Evolutionary conservation across 768 basidiomycete genomes (phyloP), one percentile per base, ranked within the genome.

Genomic region (Grammothele lineata): DNA sequence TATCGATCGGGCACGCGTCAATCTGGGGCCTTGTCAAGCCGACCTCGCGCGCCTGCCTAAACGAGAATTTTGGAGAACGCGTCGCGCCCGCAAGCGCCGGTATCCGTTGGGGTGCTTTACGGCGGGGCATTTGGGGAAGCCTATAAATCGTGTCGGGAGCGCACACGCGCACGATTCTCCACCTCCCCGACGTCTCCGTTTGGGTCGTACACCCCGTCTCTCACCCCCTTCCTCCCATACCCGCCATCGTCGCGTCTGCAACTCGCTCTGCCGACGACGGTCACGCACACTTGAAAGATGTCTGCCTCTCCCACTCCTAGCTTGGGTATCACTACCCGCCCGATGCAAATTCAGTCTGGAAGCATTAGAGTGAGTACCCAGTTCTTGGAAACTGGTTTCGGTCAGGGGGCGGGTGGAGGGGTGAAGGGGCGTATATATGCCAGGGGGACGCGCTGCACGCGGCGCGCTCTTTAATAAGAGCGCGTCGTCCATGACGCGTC

Each of bases 341-440:
- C 66, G 49, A 57, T 68, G 47, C 55, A 61, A 45, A 57, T 66
- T 38, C 63, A 64, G 34, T 60, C 61, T 19, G 65, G 64, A 18
- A 39, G 44, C 24, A 55, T 60, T 54, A 66, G 64, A 55, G 66
- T 68, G 51, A 59, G 65, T 62, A 24, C 51, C 8, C 7, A 30
- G 7, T 14, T 30, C 27, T 30, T 30, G 8, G 8, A 14, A 7
- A 30, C 8, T 30, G 8, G 27, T 14, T 14, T 30, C 27, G 8
- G 14, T 30, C 8, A 32, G 22, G 23, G 32, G 11, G 24, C 9
- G 43, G 18, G 21, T 32, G 23, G 45, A 18, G 15, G 10, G 19
- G 27, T 27, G 36, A 32, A 19, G 11, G 18, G 26, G 19, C n/a
- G 32, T 15, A 34, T 33, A 32, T 3, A 9, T 26, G 40, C 14